Evolutionary conservation across 1,139 yeast species (phyloP).

Genomic region (Saccharomycopsis hybrid): DNA sequence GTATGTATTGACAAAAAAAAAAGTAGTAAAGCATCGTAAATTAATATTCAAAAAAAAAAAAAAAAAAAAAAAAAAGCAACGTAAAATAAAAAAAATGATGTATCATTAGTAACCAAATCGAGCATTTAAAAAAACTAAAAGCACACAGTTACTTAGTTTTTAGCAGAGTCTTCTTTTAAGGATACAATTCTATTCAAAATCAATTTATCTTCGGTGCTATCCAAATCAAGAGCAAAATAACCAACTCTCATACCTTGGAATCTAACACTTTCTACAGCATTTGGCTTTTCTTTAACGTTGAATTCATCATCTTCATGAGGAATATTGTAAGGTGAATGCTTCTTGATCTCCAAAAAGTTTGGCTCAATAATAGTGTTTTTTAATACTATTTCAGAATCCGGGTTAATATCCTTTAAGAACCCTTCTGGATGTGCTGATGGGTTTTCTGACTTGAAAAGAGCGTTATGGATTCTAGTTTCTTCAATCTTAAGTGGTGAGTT

Average conservation of each 20-base stretch:
- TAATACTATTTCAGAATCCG: slow-evolving; percentile 65
- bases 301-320: slow-evolving; percentile 53
- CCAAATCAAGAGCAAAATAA: slow-evolving; percentile 87
- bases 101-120: too few species aligned
- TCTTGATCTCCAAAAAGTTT: slow-evolving; percentile 61
- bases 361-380: slow-evolving; percentile 70
- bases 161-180: slow-evolving; percentile 51
- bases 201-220: slow-evolving; percentile 51
- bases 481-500: slow-evolving; percentile 55
- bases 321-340: slow-evolving; percentile 72
- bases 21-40: too few species aligned
- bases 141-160: slow-evolving; percentile 13
- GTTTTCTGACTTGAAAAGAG: slow-evolving; percentile 84
- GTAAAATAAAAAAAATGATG: too few species aligned
- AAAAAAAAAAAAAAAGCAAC: too few species aligned
- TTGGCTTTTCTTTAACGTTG: slow-evolving; percentile 60
- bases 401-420: slow-evolving; percentile 74
- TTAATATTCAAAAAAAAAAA: too few species aligned
- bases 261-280: slow-evolving; percentile 61
- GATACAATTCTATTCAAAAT: slow-evolving; percentile 86
- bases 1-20: too few species aligned
- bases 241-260: slow-evolving; percentile 98
- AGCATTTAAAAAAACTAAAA: too few species aligned
- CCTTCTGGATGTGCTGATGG: slow-evolving; percentile 89
- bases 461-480: slow-evolving; percentile 85